phyloP scores from a whole-genome alignment of 768 basidiomycete species.

The Leccinum fibrillosum region DNA sequence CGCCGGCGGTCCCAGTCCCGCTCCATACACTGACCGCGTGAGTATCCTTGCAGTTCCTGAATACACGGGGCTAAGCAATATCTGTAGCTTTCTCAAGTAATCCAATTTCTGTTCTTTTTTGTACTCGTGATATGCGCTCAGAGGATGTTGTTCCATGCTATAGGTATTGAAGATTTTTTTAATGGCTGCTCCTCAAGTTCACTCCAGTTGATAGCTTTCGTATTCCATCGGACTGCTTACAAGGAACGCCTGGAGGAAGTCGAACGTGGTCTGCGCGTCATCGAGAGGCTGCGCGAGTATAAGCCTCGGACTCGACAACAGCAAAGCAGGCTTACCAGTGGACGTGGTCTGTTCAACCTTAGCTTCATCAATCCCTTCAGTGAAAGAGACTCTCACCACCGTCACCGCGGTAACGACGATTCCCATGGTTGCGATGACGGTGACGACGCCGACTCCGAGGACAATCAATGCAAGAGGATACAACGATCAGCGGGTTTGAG shows the following conservation, averaged over 20 bases:
- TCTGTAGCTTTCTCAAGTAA: constrained; percentile 51
- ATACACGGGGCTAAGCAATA: not conserved
- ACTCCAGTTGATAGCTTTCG: constrained; percentile 45
- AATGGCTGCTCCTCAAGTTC: not conserved
- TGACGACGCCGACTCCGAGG: constrained; percentile 31
- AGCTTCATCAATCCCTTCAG: constrained; percentile 34
- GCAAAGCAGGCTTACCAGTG: constrained; percentile 31
- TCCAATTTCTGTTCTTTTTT: constrained; percentile 78
- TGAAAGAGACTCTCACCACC: constrained; percentile 42
- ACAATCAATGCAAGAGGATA: constrained; percentile 32
- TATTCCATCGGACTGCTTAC: constrained; percentile 77
- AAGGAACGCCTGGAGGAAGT: constrained; percentile 66
- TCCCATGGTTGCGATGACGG: constrained; percentile 26
- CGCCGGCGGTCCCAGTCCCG: constrained; percentile 43
- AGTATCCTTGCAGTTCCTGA: constrained; percentile 10
- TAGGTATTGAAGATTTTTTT: constrained; percentile 34
- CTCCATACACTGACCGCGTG: constrained; percentile 59
- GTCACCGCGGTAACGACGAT: constrained; percentile 26
- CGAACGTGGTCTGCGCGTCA: constrained; percentile 47
- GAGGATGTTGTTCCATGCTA: constrained; percentile 65
- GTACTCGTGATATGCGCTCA: constrained; percentile 59
- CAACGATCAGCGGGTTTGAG: constrained; percentile 9
- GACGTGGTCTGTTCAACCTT: constrained; percentile 41
- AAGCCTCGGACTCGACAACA: constrained; percentile 43
- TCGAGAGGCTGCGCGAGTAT: constrained; percentile 67